A percentile compares a stretch with the other conserved stretches of the same genome.
phyloP scores from a whole-genome alignment of 305 asterid genomes.

The Rubia occidens region DNA sequence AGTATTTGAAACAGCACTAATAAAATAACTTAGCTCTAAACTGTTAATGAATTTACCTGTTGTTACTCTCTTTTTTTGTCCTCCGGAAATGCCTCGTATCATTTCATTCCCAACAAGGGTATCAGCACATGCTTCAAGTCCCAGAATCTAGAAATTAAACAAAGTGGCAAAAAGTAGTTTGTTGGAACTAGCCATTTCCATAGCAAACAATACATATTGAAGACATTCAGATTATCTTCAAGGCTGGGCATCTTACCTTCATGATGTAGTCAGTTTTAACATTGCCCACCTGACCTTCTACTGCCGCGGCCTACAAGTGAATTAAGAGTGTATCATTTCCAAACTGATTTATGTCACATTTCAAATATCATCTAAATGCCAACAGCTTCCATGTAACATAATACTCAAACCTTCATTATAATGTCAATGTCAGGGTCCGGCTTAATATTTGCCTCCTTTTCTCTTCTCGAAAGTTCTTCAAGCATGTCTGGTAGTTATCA shows the following conservation, averaged over 20 bases:
- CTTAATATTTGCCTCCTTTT: constrained; percentile 47
- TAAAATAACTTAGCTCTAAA: not conserved
- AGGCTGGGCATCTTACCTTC: constrained; percentile 28
- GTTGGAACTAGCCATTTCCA: not conserved
- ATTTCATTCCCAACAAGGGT: constrained; percentile 52
- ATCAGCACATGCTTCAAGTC: constrained; percentile 55
- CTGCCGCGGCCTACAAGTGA: constrained; percentile 33
- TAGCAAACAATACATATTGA: not conserved
- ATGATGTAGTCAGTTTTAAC: constrained; percentile 48
- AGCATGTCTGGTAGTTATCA: constrained; percentile 34
- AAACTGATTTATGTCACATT: not conserved
- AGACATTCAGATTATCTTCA: not conserved
- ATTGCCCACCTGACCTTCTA: constrained; percentile 39
- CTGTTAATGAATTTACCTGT: constrained; percentile 28
- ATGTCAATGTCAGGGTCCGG: constrained; percentile 60
- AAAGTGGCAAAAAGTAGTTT: not conserved
- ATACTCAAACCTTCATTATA: constrained; percentile 40
- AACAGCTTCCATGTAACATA: not conserved
- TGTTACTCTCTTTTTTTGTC: constrained; percentile 55
- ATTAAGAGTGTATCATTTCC: not conserved
- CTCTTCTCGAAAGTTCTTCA: constrained; percentile 53
- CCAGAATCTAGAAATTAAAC: constrained; percentile 34
- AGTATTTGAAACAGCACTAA: not conserved
- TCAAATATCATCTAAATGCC: not conserved
- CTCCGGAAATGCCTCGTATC: constrained; percentile 58